A percentile compares a stretch with the other conserved stretches of the same genome.
Conservation (phyloP, 371 early-diverging fungal species). For the Syncephalastrum monosporum region DNA sequence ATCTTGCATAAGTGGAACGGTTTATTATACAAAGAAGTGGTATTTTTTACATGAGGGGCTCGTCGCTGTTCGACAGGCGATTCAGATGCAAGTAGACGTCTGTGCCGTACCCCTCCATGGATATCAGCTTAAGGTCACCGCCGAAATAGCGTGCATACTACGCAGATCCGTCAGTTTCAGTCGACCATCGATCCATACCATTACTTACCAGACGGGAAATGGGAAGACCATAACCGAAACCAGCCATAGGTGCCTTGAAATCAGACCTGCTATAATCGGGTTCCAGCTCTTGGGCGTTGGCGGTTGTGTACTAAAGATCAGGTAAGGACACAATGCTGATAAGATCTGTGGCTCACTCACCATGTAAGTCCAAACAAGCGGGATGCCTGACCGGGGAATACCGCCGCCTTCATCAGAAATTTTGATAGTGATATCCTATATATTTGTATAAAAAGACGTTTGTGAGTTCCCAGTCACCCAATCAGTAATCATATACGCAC, state of each 20-base stretch:
- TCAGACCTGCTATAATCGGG: constrained; percentile 83
- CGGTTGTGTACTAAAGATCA: constrained; percentile 81
- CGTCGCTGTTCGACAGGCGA: constrained; percentile 87
- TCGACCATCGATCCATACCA: neutral
- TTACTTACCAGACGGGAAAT: constrained; percentile 70
- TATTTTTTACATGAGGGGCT: constrained; percentile 66
- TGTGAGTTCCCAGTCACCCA: neutral
- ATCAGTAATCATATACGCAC: constrained; percentile 20
- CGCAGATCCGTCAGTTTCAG: neutral
- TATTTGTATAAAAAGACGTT: neutral
- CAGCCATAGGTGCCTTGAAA: constrained; percentile 96
- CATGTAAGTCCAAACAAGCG: constrained; percentile 96
- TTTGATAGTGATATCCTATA: constrained; percentile 93
- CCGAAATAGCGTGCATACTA: constrained; percentile 94
- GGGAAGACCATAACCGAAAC: constrained; percentile 97
- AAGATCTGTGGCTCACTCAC: constrained; percentile 20
- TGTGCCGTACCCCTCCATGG: constrained; percentile 97
- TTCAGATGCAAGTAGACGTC: constrained; percentile 95
- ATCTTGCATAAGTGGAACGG: too few species aligned
- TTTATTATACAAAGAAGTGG: constrained; percentile 3
- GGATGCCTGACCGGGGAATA: constrained; percentile 88
- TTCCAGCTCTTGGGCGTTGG: constrained; percentile 83
- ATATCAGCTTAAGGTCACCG: constrained; percentile 90
- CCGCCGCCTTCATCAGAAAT: constrained; percentile 98
- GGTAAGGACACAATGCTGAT: neutral